These are phyloP conservation scores for Colletotrichum magnum DNA, from an alignment of 2,329 filamentous ascomycete species.

Conservation along the genomic window DNA sequence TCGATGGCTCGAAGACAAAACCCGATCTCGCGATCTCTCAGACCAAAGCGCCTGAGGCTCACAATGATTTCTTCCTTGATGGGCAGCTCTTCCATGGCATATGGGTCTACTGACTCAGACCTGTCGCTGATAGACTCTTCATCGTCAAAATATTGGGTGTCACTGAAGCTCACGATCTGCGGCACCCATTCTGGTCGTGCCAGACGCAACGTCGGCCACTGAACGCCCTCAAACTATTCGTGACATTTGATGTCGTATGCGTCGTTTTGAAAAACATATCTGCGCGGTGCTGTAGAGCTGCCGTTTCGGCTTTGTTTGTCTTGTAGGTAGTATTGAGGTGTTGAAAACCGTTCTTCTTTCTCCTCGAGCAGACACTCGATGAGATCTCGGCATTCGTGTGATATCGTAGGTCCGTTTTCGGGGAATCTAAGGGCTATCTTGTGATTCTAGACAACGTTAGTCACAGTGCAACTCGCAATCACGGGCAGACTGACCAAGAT, in stretches of 20 bases:
- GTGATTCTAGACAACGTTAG: constrained; percentile 69
- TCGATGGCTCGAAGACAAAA: constrained; percentile 56
- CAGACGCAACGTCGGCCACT: constrained; percentile 82
- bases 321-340: constrained; percentile 48
- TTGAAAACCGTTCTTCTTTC: constrained; percentile 82
- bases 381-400: constrained; percentile 81
- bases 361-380: constrained; percentile 81
- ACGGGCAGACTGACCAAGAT: constrained; percentile 75
- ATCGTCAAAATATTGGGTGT: constrained; percentile 93
- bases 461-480: neutral
- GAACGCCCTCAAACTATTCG: constrained; percentile 84
- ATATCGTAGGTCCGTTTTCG: constrained; percentile 70
- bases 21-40: neutral
- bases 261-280: constrained; percentile 86
- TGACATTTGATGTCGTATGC: constrained; percentile 92
- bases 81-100: neutral
- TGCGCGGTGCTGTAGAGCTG: constrained; percentile 45
- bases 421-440: constrained; percentile 80
- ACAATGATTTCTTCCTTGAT: constrained; percentile 9
- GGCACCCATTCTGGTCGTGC: constrained; percentile 85
- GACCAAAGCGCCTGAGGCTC: neutral
- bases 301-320: constrained; percentile 34
- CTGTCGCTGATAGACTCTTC: constrained; percentile 79
- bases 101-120: constrained; percentile 59
- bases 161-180: constrained; percentile 75